Evolutionary conservation across 305 asterid genomes (phyloP).

Genomic region (Solanum hybrid): DNA sequence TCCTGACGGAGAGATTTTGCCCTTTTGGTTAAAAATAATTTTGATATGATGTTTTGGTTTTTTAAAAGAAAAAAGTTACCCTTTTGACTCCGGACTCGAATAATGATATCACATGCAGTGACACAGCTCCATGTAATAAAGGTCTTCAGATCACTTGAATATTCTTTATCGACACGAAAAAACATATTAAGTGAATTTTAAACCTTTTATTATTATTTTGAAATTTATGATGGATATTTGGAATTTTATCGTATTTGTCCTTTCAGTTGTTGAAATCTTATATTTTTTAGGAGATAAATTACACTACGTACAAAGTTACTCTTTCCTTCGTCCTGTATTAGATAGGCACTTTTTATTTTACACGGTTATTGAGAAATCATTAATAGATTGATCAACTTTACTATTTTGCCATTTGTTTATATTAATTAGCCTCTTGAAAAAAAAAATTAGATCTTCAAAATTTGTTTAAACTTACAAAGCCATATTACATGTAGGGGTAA

Average conservation of each 20-base stretch:
- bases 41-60: no score
- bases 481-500: neutral
- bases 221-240: no score
- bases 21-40: no score
- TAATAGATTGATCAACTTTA: neutral
- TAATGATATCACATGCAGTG: neutral
- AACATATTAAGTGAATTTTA: neutral
- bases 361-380: no score
- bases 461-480: neutral
- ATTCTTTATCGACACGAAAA: neutral
- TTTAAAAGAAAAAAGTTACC: no score
- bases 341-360: neutral
- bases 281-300: no score
- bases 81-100: no score
- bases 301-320: neutral
- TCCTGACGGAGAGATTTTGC: no score
- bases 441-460: neutral
- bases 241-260: neutral
- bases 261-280: no score
- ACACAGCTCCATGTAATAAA: neutral
- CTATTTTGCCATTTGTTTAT: no score
- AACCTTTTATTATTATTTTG: neutral
- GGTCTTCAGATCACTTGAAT: neutral
- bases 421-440: neutral
- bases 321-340: no score